Evolutionary conservation across 225 moss, liverwort and hornwort genomes (phyloP).

Genomic region (Pleurozium schreberi): DNA sequence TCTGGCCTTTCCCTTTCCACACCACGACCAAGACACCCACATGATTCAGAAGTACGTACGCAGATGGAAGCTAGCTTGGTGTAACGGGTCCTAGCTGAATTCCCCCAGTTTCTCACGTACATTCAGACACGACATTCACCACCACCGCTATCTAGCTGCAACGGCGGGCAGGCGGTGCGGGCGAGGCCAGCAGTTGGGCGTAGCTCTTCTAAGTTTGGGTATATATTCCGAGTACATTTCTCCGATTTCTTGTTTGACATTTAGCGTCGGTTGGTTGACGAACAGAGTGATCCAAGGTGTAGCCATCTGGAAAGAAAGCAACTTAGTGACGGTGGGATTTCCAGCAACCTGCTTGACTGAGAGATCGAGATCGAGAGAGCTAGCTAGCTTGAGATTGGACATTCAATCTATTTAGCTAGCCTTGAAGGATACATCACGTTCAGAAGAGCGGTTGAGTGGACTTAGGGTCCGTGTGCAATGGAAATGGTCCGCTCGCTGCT

Average conservation of each 20-base stretch:
- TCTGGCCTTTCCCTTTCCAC: neutral
- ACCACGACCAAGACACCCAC: neutral
- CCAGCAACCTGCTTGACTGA: neutral
- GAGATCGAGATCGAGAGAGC: neutral
- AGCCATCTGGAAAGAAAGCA: neutral
- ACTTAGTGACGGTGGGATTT: neutral
- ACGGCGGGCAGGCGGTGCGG: neutral
- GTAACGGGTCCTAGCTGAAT: neutral
- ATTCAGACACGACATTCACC: neutral
- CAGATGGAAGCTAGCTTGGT: neutral
- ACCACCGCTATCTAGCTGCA: neutral
- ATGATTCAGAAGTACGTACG: neutral
- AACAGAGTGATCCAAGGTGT: neutral
- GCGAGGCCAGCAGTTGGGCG: neutral
- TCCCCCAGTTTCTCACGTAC: neutral
- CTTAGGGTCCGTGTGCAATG: neutral
- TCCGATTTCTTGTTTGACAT: neutral
- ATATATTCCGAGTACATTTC: neutral
- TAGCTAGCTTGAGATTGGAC: neutral
- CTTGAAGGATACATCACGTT: neutral
- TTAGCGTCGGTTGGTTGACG: neutral
- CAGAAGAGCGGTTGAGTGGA: neutral
- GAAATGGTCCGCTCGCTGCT: neutral
- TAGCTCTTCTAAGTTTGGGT: neutral
- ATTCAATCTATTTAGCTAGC: neutral